Base-by-base conservation (phyloP, 2,329 filamentous ascomycete species). In the Acephala macrosclerotiorum region DNA sequence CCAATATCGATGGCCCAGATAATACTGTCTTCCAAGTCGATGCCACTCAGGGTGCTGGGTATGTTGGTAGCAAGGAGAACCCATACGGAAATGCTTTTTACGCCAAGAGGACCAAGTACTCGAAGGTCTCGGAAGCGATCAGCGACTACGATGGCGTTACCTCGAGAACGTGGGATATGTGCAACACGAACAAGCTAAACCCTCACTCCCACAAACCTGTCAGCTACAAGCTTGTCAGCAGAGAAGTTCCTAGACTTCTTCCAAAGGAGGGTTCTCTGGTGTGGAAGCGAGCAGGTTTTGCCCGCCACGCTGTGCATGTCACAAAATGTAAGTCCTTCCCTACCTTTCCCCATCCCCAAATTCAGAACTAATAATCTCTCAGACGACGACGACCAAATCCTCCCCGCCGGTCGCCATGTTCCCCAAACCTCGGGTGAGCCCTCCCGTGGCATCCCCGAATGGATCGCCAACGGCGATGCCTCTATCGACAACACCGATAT, bases 11-110 rank as follows among this genome's bases (percentile, higher is more conserved):
- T 75, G 94, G 94, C 0, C 87, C 90, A 0, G 85, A 89, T 69
- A 97, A 97, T 78, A 94, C 93, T 0, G 84, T 97, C 66, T 95
- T 93, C 82, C 88, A 94, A 79, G 89, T 91, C 14, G 94, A 97
- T 72, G 91, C 93, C 0, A 84, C 88, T 0, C 82, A 85, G 0
- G 90, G 90, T 0, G 84, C 91, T 0, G 93, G 88, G 0, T 89
- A 91, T 5, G 90, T 95, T 0, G 94, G 94, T 40, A 94, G 90
- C 71, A 81, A 84, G 0, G 91, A 94, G 79, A 97, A 97, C 81
- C 89, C 84, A 68, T 94, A 97, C 79, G 94, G 94, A 61, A 97
- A 97, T 75, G 94, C 91, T 7, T 97, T 97, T 78, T 94, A 91
- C 73, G 92, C 92, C 3, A 90, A 92, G 80, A 91, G 92, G 80